Evolutionary conservation across 2,329 filamentous ascomycete species (phyloP).

Genomic region (Paracoccidioides lutzii): DNA sequence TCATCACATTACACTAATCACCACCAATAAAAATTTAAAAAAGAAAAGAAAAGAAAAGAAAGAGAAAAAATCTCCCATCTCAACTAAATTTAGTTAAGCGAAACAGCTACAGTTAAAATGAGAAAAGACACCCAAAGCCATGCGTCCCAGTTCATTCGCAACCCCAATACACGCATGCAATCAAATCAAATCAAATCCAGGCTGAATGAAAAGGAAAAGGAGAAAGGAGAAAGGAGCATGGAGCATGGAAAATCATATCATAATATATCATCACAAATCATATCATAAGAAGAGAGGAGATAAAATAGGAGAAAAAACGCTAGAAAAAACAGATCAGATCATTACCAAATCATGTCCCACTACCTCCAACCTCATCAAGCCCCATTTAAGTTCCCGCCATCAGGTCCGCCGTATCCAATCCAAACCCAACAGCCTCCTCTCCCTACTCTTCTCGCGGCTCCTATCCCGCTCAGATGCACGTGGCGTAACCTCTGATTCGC

Average conservation of each 20-base stretch:
- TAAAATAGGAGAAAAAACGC: neutral
- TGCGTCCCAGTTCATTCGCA: neutral
- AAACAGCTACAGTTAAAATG: neutral
- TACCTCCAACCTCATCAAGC: neutral
- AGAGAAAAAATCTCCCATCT: neutral
- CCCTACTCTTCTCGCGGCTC: conserved; percentile 1
- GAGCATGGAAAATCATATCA: neutral
- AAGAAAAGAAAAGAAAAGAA: neutral
- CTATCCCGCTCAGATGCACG: conserved; percentile 7
- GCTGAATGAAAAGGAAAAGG: neutral
- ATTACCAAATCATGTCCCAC: neutral
- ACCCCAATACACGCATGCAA: neutral
- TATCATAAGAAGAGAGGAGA: neutral
- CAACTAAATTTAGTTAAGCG: neutral
- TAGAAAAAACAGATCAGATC: neutral
- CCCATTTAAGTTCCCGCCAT: neutral
- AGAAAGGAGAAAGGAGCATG: conserved; percentile 2
- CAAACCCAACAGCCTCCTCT: conserved; percentile 9
- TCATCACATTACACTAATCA: no score
- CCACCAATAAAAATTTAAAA: neutral
- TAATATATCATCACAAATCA: conserved; percentile 4
- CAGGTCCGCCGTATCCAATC: conserved; percentile 10
- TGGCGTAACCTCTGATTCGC: conserved; percentile 5
- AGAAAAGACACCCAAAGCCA: neutral
- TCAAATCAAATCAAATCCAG: neutral